These are phyloP conservation scores for Penicillium bovifimosum DNA, from an alignment of 495 filamentous ascomycete species.

Conservation along the genomic window DNA sequence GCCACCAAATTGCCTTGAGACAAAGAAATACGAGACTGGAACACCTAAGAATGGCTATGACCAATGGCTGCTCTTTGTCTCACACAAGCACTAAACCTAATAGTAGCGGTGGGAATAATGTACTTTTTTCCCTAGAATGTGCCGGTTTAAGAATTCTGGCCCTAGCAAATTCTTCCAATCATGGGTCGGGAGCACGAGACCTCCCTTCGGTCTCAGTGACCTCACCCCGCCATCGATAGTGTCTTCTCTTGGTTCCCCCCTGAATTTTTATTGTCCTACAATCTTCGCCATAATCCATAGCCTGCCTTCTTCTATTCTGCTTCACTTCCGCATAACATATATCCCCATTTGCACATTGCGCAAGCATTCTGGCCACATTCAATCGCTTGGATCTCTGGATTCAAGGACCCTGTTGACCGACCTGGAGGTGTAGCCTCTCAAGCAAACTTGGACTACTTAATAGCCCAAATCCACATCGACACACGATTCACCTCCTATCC, in stretches of 20 bases:
- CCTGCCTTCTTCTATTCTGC: not conserved
- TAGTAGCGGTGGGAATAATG: not conserved
- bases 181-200: constrained; percentile 38
- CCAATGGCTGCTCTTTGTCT: not conserved
- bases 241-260: not conserved
- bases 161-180: constrained; percentile 27
- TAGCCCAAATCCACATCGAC: not conserved
- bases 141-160: constrained; percentile 2
- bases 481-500: not conserved
- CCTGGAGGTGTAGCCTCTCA: not conserved
- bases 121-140: not conserved
- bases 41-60: not conserved
- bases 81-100: not conserved
- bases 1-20: not conserved
- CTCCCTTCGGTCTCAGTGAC: constrained; percentile 16
- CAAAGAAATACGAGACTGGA: not conserved
- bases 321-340: not conserved
- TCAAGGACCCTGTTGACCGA: not conserved
- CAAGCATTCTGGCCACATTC: not conserved
- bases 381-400: not conserved
- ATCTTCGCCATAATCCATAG: not conserved
- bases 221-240: constrained; percentile 8
- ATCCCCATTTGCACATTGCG: not conserved
- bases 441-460: not conserved
- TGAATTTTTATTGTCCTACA: constrained; percentile 1